These are phyloP conservation scores for Stachybotrys echinatus DNA, from an alignment of 2,329 filamentous ascomycete species.

Conservation along the genomic window DNA sequence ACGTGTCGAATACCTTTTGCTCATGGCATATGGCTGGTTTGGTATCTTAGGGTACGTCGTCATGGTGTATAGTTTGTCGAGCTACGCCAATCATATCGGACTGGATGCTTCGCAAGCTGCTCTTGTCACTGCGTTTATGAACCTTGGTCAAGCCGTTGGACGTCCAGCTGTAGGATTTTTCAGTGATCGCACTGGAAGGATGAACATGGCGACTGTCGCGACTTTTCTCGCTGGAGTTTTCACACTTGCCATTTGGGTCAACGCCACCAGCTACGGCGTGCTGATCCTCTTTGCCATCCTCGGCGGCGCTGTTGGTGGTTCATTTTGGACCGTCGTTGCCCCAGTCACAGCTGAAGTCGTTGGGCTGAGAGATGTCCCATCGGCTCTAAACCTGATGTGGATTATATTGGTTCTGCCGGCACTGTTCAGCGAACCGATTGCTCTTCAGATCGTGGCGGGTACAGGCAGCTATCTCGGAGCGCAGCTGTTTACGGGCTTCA, in stretches of 20 bases:
- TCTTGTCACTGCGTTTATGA: conserved; percentile 68
- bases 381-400: conserved; percentile 66
- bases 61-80: conserved; percentile 70
- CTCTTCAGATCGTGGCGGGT: conserved; percentile 43
- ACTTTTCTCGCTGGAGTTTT: conserved; percentile 62
- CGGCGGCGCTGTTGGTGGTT: conserved; percentile 66
- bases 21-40: conserved; percentile 64
- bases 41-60: conserved; percentile 70
- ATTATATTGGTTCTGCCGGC: conserved; percentile 64
- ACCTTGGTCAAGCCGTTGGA: conserved; percentile 61
- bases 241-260: conserved; percentile 68
- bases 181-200: conserved; percentile 62
- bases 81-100: conserved; percentile 65
- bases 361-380: conserved; percentile 62
- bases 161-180: conserved; percentile 68
- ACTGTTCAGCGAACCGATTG: conserved; percentile 64
- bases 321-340: conserved; percentile 63
- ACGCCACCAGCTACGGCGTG: conserved; percentile 57
- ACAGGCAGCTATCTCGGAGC: conserved; percentile 44
- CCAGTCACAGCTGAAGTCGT: conserved; percentile 72
- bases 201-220: conserved; percentile 65
- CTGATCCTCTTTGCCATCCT: conserved; percentile 67
- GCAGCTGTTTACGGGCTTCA: conserved; percentile 55
- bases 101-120: conserved; percentile 62
- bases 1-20: conserved; percentile 56